Percentiles rank a stretch among this genome's conserved stretches.
These are phyloP conservation scores for Arthrobotrys entomopaga DNA, from an alignment of 2,329 filamentous ascomycete species.

Conservation along the genomic window DNA sequence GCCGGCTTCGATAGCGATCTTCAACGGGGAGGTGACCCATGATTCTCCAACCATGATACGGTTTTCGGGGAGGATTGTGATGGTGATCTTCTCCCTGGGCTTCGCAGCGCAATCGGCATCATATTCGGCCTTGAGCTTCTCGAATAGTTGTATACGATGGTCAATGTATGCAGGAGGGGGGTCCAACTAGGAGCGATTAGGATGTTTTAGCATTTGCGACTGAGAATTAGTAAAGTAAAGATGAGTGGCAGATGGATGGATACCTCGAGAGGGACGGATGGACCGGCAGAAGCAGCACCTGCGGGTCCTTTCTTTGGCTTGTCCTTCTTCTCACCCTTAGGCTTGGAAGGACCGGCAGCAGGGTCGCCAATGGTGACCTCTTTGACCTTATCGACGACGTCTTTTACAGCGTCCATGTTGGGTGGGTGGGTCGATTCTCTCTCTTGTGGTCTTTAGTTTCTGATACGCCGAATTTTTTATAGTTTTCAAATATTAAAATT, in stretches of 20 bases:
- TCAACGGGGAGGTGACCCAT: constrained; percentile 88
- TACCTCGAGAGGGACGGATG: constrained; percentile 62
- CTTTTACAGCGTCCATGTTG: constrained; percentile 63
- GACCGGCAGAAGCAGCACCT: constrained; percentile 61
- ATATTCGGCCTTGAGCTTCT: constrained; percentile 84
- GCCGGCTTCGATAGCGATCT: constrained; percentile 80
- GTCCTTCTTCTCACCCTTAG: constrained; percentile 67
- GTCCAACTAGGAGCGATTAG: constrained; percentile 60
- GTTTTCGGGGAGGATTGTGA: constrained; percentile 47
- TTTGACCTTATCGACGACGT: constrained; percentile 70
- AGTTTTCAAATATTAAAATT: too few species aligned
- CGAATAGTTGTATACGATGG: constrained; percentile 85
- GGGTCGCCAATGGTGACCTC: constrained; percentile 68
- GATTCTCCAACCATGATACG: constrained; percentile 61
- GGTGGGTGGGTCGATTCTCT: not conserved
- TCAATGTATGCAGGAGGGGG: constrained; percentile 79
- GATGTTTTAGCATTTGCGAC: constrained; percentile 19
- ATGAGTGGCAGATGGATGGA: not conserved
- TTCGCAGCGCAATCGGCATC: constrained; percentile 70
- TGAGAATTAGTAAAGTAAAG: not conserved
- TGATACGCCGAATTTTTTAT: too few species aligned
- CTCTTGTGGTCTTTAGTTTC: too few species aligned
- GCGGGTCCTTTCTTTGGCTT: constrained; percentile 63
- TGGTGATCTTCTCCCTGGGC: constrained; percentile 43
- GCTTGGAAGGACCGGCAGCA: constrained; percentile 62